Conservation (phyloP, 2,329 filamentous ascomycete species). For the Fusarium sp. region DNA sequence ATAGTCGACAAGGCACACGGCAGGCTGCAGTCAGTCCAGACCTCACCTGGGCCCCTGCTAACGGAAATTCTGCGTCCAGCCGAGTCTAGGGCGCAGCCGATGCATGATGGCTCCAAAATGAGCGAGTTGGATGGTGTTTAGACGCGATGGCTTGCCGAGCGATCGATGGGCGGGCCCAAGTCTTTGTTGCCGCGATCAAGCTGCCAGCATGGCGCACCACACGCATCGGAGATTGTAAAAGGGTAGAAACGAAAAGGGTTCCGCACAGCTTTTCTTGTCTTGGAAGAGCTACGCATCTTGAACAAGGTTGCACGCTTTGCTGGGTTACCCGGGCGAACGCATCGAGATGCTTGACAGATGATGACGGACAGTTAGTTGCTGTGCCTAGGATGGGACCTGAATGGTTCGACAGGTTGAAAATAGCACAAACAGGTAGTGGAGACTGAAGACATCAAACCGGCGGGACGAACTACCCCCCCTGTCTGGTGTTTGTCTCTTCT, state of each 20-base stretch:
- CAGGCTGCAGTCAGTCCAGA: background rate
- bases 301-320: background rate
- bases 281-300: conserved; percentile 1
- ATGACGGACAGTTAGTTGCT: background rate
- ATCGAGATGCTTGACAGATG: background rate
- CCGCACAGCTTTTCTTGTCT: conserved; percentile 17
- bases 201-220: background rate
- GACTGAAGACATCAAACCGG: background rate
- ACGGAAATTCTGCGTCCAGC: conserved; percentile 3
- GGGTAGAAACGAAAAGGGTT: conserved; percentile 1
- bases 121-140: conserved; percentile 34
- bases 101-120: conserved; percentile 12
- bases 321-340: background rate
- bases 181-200: conserved; percentile 28
- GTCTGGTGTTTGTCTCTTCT: background rate
- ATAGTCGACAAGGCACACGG: background rate
- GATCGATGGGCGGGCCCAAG: conserved; percentile 34
- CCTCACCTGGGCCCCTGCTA: conserved; percentile 8
- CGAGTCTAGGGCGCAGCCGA: conserved; percentile 10
- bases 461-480: background rate
- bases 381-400: background rate
- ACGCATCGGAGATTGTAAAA: conserved; percentile 1
- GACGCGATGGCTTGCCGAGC: conserved; percentile 34
- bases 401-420: background rate
- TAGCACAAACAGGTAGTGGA: background rate